Evolutionary conservation across 2,329 filamentous ascomycete species (phyloP).

Genomic region (Xylariaceae sp.): DNA sequence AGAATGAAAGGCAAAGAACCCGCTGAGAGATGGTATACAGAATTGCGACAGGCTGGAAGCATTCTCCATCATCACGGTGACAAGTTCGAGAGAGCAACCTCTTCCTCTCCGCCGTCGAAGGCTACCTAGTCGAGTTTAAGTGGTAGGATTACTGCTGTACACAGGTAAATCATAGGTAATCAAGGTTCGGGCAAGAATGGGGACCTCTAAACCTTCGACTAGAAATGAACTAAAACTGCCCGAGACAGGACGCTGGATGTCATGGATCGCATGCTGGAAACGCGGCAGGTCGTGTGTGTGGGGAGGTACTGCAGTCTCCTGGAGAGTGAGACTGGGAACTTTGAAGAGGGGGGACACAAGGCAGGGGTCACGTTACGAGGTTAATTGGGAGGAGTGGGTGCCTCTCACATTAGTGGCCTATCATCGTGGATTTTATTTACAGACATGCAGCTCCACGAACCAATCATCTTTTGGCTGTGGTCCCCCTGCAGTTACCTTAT

Average conservation of each 20-base stretch:
- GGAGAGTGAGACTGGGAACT: too few species aligned
- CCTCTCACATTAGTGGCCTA: not conserved
- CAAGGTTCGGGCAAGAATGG: not conserved
- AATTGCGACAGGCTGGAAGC: too few species aligned
- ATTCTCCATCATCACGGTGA: too few species aligned
- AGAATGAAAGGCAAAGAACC: too few species aligned
- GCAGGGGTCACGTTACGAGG: not conserved
- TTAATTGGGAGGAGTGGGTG: not conserved
- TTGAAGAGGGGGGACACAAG: too few species aligned
- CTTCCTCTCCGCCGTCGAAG: too few species aligned
- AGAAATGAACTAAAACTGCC: conserved; percentile 13
- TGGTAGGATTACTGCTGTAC: not conserved
- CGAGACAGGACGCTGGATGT: conserved; percentile 15
- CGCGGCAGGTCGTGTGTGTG: conserved; percentile 3
- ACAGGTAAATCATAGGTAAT: not conserved
- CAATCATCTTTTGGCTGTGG: not conserved
- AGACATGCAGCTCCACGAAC: not conserved
- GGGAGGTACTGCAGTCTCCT: not conserved
- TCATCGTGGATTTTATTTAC: too few species aligned
- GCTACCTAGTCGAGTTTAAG: too few species aligned
- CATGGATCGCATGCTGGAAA: conserved; percentile 6
- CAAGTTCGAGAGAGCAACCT: too few species aligned
- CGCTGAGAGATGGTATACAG: too few species aligned
- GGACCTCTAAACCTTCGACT: too few species aligned
- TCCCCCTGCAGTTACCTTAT: not conserved